Evolutionary conservation across 129 eudicot species (phyloP).

Genomic region (Pittosporum tobira): DNA sequence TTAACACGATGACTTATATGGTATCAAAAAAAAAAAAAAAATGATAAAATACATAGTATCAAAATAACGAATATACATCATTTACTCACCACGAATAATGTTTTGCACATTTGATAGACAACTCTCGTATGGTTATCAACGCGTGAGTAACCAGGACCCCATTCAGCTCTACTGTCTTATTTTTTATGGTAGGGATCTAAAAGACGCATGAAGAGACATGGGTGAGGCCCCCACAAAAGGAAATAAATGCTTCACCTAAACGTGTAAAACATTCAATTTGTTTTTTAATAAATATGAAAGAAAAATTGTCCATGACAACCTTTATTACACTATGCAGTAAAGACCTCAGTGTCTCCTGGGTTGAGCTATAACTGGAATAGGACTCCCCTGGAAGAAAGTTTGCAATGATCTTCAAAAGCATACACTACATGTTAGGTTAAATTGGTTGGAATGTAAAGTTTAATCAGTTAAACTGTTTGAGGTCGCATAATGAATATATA

Average conservation of each 20-base stretch:
- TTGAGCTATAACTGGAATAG: constrained; percentile 67
- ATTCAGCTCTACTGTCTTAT: constrained; percentile 78
- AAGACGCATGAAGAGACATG: constrained; percentile 10
- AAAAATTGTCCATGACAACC: constrained; percentile 33
- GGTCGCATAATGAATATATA: constrained; percentile 4
- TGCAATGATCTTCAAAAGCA: constrained; percentile 63
- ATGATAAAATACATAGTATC: neutral
- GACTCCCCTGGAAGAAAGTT: constrained; percentile 95
- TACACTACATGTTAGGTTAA: constrained; percentile 14
- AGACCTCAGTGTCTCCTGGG: constrained; percentile 87
- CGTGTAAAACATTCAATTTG: no score
- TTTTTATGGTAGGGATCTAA: constrained; percentile 73
- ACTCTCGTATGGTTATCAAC: constrained; percentile 69
- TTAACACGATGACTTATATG: constrained; percentile 2
- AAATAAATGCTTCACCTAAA: neutral
- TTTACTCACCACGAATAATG: constrained; percentile 82
- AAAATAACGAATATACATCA: constrained; percentile 5
- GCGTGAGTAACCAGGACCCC: constrained; percentile 97
- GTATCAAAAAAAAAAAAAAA: neutral
- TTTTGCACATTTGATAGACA: constrained; percentile 89
- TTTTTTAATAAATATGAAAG: no score
- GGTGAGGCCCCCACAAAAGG: neutral
- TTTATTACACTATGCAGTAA: constrained; percentile 90
- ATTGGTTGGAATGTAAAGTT: neutral
- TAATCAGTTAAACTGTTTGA: neutral